Percentiles rank a stretch among this genome's conserved stretches.
Evolutionary conservation across 179 eudicot genomes (phyloP).

Genomic region (Monotropa hypopitys): DNA sequence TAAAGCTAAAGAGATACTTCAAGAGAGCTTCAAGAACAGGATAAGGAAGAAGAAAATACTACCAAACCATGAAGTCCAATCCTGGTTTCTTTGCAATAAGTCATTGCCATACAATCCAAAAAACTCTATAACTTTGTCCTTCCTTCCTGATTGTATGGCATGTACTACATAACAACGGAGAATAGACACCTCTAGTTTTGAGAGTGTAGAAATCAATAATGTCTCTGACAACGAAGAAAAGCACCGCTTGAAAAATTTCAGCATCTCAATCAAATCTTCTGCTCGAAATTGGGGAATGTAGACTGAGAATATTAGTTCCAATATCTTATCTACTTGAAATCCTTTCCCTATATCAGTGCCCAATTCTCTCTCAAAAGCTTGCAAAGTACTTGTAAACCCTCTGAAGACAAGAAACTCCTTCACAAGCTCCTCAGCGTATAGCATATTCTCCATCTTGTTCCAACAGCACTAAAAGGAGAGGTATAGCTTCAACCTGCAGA

Average conservation of each 20-base stretch:
- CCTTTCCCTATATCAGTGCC: slow-evolving; percentile 72
- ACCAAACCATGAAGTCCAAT: slow-evolving; percentile 96
- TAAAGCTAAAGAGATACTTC: background rate
- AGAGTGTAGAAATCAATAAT: slow-evolving; percentile 31
- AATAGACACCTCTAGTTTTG: slow-evolving; percentile 60
- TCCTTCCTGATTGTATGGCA: slow-evolving; percentile 61
- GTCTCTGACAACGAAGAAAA: slow-evolving; percentile 56
- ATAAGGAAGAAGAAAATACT: slow-evolving; percentile 13
- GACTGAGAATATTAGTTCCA: slow-evolving; percentile 65
- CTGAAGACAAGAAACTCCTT: slow-evolving; percentile 82
- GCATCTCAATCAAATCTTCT: slow-evolving; percentile 50
- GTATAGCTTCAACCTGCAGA: slow-evolving; percentile 1
- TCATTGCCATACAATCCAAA: slow-evolving; percentile 51
- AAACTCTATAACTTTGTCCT: slow-evolving; percentile 59
- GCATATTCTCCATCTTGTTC: slow-evolving; percentile 64
- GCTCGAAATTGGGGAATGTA: slow-evolving; percentile 70
- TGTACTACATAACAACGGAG: slow-evolving; percentile 65
- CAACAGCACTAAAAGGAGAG: slow-evolving; percentile 10
- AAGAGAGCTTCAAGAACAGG: background rate
- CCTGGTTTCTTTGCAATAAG: slow-evolving; percentile 51
- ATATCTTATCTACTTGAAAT: slow-evolving; percentile 76
- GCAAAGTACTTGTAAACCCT: slow-evolving; percentile 79
- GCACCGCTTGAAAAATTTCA: slow-evolving; percentile 59
- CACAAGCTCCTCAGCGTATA: slow-evolving; percentile 84
- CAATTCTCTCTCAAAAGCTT: slow-evolving; percentile 65